Evolutionary conservation across 2,329 filamentous ascomycete genomes (phyloP).

Genomic region (Epichloe hybrida): DNA sequence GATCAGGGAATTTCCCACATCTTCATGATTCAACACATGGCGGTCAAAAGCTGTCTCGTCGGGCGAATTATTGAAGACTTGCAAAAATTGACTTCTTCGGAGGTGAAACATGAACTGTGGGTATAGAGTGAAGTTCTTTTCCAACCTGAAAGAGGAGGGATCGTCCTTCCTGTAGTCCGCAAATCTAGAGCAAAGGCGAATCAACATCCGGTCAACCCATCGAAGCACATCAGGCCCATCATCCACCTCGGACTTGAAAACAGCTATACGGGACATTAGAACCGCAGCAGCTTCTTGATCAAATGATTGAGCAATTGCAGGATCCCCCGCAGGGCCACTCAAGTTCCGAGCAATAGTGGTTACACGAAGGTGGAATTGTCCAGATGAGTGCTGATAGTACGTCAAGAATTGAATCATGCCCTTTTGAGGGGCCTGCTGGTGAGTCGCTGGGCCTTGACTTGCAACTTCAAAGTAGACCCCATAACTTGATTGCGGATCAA

Average conservation of each 20-base stretch:
- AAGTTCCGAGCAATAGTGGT: constrained; percentile 87
- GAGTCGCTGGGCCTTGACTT: constrained; percentile 74
- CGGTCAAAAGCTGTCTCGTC: constrained; percentile 99
- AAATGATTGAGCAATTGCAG: constrained; percentile 90
- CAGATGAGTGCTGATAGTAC: constrained; percentile 95
- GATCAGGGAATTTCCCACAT: constrained; percentile 88
- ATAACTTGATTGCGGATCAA: constrained; percentile 86
- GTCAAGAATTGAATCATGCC: constrained; percentile 97
- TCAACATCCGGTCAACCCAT: constrained; percentile 98
- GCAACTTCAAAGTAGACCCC: constrained; percentile 97
- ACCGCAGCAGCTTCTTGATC: constrained; percentile 97
- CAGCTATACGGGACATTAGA: constrained; percentile 96
- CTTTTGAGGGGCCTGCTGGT: constrained; percentile 74
- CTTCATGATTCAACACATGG: constrained; percentile 93
- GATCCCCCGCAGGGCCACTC: constrained; percentile 86
- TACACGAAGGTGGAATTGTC: constrained; percentile 89
- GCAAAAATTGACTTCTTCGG: constrained; percentile 88
- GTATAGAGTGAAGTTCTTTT: constrained; percentile 98
- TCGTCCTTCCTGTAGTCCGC: constrained; percentile 98
- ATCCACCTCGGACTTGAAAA: constrained; percentile 97
- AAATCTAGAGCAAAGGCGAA: constrained; percentile 88
- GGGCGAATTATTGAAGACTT: constrained; percentile 98
- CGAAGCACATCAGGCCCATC: constrained; percentile 95
- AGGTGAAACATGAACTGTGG: constrained; percentile 99
- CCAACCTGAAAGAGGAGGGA: constrained; percentile 86